These are phyloP conservation scores for Quercus tomentella DNA, from an alignment of 331 rosid species.

Conservation along the genomic window DNA sequence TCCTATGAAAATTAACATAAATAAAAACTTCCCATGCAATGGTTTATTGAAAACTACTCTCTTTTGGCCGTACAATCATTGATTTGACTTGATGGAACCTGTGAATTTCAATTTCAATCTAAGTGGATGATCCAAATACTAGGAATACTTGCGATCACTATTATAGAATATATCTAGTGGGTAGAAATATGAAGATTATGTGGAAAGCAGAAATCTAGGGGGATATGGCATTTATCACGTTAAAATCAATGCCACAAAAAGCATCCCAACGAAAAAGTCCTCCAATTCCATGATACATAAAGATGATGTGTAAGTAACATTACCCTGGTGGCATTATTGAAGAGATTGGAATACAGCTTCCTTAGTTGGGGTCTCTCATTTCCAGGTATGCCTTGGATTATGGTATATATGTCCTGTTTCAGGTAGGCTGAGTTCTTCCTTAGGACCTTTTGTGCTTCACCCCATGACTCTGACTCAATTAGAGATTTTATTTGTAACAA, in stretches of 20 bases:
- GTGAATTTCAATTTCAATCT: neutral
- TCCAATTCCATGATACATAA: neutral
- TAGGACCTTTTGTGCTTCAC: slow-evolving; percentile 46
- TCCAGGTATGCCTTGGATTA: slow-evolving; percentile 60
- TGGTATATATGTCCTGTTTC: slow-evolving; percentile 59
- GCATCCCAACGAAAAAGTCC: neutral
- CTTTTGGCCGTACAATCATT: neutral
- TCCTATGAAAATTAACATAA: neutral
- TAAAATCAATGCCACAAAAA: neutral
- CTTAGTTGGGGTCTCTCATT: slow-evolving; percentile 59
- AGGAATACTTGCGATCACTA: no score
- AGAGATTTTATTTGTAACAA: slow-evolving; percentile 37
- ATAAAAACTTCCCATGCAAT: neutral
- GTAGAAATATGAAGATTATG: neutral
- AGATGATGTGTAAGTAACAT: neutral
- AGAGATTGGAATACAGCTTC: slow-evolving; percentile 61
- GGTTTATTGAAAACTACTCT: no score
- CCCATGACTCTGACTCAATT: slow-evolving; percentile 59
- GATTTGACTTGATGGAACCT: neutral
- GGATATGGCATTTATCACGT: neutral
- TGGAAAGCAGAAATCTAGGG: no score
- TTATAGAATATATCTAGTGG: no score
- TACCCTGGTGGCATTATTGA: slow-evolving; percentile 71
- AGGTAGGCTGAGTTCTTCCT: slow-evolving; percentile 46
- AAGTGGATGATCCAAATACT: no score